phyloP scores from a whole-genome alignment of 495 filamentous ascomycete genomes.

The Neurospora sp. region DNA sequence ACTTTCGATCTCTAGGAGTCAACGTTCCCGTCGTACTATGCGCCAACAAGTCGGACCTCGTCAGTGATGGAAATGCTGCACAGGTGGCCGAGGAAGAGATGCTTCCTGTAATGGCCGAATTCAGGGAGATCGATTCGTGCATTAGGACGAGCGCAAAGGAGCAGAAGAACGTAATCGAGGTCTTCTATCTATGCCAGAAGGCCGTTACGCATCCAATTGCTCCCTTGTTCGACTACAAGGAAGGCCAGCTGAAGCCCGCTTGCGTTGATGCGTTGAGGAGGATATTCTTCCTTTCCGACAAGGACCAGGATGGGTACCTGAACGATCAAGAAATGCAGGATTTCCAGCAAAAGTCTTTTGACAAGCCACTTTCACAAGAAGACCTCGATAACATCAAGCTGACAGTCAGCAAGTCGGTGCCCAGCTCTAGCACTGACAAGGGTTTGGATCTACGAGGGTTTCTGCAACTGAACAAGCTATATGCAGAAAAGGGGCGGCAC shows the following conservation, averaged over 20 bases:
- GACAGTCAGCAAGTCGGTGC: slow-evolving; percentile 58
- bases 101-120: slow-evolving; percentile 96
- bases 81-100: slow-evolving; percentile 93
- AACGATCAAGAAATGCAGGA: slow-evolving; percentile 83
- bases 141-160: slow-evolving; percentile 92
- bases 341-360: slow-evolving; percentile 86
- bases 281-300: slow-evolving; percentile 92
- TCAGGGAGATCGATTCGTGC: slow-evolving; percentile 97
- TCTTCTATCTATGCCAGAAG: slow-evolving; percentile 95
- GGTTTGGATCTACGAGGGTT: slow-evolving; percentile 79
- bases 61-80: slow-evolving; percentile 48
- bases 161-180: slow-evolving; percentile 91
- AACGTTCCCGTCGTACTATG: slow-evolving; percentile 97
- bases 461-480: slow-evolving; percentile 83
- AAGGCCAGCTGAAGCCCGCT: slow-evolving; percentile 75
- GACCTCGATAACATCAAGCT: slow-evolving; percentile 85
- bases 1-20: slow-evolving; percentile 92
- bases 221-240: slow-evolving; percentile 92
- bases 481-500: slow-evolving; percentile 94
- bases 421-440: slow-evolving; percentile 51
- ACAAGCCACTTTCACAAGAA: slow-evolving; percentile 63
- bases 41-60: slow-evolving; percentile 90
- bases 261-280: slow-evolving; percentile 76
- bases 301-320: slow-evolving; percentile 89
- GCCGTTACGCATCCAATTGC: slow-evolving; percentile 98